Base-by-base conservation (phyloP, 192 early-diverging fungal genomes). In the Podila verticillata region DNA sequence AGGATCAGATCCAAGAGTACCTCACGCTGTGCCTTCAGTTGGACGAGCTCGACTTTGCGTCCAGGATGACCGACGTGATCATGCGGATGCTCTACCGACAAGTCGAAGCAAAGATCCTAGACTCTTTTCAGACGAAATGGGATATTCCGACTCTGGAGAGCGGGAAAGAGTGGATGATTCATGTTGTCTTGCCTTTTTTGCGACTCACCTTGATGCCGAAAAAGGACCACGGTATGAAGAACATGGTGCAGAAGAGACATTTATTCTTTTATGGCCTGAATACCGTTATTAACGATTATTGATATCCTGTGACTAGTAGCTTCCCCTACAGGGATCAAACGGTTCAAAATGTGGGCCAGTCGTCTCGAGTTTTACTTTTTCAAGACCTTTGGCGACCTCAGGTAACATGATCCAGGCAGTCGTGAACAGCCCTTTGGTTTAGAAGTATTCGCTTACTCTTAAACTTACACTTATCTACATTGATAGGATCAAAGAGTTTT, bases 401-500 rank as follows among this genome's bases (percentile, higher is more conserved):
- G 77, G 77, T 80, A 68, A 39, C 3, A 15, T 44, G 39, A 44
- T 44, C 12, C 12, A 0, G 39, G 17, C 3, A 1, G 1, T 44
- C 39, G 12, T 15, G 39, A 3, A 15, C 3, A 44, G 15, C 12
- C 7, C 39, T 44, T 44, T 44, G 17, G 32, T 44, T 44, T 44
- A 44, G 32, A 44, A 7, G 3, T 60, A 32, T 24, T n/a, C n/a
- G 1, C 51, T 44, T 12, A 15, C 39, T 44, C 13, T n/a, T n/a
- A n/a, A n/a, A 65, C 3, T 34, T 58, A 51, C 48, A 4, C 13
- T n/a, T 28, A 19, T 5, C 19, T 3, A 48, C 39, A 2, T 31
- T 61, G 26, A 31, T 65, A 86, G 93, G 7, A 83, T 88, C 10
- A 36, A 72, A 31, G 90, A 93, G 79, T 83, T 93, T 36, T 93